phyloP scores from a whole-genome alignment of 495 filamentous ascomycete species.

The Penicillium riverlandense region DNA sequence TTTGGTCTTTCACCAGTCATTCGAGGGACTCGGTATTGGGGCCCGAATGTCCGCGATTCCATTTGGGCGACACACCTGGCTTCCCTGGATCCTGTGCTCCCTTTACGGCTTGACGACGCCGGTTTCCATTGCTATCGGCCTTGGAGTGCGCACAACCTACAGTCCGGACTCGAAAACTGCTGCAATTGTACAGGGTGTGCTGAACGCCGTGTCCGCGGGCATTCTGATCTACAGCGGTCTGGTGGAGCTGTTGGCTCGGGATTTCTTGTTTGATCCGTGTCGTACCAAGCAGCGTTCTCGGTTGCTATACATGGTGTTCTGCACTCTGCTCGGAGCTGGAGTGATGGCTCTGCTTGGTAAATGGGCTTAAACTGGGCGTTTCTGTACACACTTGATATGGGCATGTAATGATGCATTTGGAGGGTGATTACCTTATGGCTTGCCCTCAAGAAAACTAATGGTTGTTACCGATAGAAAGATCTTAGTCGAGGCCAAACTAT shows the following conservation, averaged over 20 bases:
- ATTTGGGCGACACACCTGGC: constrained; percentile 37
- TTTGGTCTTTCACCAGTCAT: constrained; percentile 45
- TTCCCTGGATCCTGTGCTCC: constrained; percentile 24
- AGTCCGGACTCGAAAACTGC: constrained; percentile 20
- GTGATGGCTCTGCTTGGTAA: background rate
- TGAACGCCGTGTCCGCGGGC: constrained; percentile 26
- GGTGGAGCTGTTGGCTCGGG: constrained; percentile 27
- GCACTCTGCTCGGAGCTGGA: background rate
- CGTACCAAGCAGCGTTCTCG: constrained; percentile 20
- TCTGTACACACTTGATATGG: no score
- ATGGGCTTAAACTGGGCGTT: background rate
- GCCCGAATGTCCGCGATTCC: constrained; percentile 20
- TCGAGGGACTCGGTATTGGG: constrained; percentile 20
- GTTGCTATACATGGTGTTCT: constrained; percentile 16
- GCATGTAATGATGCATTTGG: no score
- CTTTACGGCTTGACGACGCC: constrained; percentile 28
- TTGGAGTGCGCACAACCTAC: constrained; percentile 25
- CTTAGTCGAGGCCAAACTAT: no score
- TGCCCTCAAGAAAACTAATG: no score
- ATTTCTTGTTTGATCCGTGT: constrained; percentile 30
- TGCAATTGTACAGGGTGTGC: constrained; percentile 23
- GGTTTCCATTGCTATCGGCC: constrained; percentile 26
- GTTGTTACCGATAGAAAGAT: no score
- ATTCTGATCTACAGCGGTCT: constrained; percentile 29
- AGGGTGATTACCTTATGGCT: no score